Conservation (phyloP, 2,329 filamentous ascomycete genomes). For the Botrytis sinoallii region DNA sequence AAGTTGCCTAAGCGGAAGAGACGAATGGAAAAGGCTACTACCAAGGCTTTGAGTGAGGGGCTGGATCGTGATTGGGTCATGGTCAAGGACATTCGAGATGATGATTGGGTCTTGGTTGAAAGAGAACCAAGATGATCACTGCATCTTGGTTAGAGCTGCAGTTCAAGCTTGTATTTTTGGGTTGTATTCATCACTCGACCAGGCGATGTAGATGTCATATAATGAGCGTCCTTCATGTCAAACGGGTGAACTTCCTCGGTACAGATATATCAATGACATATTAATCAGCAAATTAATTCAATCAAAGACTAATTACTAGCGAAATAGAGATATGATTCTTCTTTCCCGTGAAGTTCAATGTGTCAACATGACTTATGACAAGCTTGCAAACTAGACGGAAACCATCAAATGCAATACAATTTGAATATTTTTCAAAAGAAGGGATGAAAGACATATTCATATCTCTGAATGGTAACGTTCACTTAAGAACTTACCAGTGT, state of each 20-base stretch:
- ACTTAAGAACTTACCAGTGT: neutral
- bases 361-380: accelerated
- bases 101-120: neutral
- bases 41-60: neutral
- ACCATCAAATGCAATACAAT: too few species aligned
- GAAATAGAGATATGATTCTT: neutral
- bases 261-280: neutral
- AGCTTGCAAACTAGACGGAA: neutral
- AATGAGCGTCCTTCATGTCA: neutral
- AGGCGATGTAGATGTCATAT: neutral
- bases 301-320: accelerated
- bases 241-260: accelerated
- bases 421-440: neutral
- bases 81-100: neutral
- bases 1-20: neutral
- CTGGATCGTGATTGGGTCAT: neutral
- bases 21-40: neutral
- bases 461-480: accelerated
- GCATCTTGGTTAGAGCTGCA: neutral
- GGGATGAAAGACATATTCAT: neutral
- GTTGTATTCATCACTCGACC: too few species aligned
- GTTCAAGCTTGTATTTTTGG: neutral
- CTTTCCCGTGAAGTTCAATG: neutral
- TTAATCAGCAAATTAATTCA: neutral
- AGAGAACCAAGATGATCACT: neutral